These are phyloP conservation scores for Prunus persica DNA, from an alignment of 306 rosid genomes.

Conservation along the genomic window DNA sequence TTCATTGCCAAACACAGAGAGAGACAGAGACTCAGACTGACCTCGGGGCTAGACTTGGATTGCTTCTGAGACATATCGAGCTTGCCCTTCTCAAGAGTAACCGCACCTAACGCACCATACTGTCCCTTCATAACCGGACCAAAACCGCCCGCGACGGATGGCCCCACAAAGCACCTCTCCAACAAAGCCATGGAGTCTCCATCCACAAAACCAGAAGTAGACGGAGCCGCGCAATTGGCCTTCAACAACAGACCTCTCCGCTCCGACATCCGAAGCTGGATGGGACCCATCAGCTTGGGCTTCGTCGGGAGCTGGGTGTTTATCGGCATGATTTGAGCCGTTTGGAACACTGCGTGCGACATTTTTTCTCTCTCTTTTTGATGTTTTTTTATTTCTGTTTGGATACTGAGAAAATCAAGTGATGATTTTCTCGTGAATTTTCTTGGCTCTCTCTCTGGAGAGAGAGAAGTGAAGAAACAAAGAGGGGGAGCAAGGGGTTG, in stretches of 20 bases:
- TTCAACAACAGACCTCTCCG: constrained; percentile 30
- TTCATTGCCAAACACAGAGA: neutral
- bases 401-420: constrained; percentile 11
- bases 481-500: neutral
- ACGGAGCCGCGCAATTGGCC: constrained; percentile 30
- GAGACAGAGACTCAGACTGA: constrained; percentile 4
- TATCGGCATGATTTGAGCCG: constrained; percentile 68
- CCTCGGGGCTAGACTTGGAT: constrained; percentile 74
- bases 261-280: neutral
- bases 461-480: constrained; percentile 20
- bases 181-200: constrained; percentile 32
- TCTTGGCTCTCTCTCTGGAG: constrained; percentile 20
- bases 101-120: constrained; percentile 71
- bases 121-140: constrained; percentile 73
- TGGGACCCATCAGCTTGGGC: constrained; percentile 23
- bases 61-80: constrained; percentile 74
- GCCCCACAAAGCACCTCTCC: constrained; percentile 57
- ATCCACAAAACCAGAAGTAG: constrained; percentile 36
- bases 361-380: constrained; percentile 10
- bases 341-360: constrained; percentile 62
- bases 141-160: constrained; percentile 25
- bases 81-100: constrained; percentile 85
- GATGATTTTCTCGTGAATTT: constrained; percentile 15
- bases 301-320: constrained; percentile 43
- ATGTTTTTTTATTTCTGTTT: neutral